Base-by-base conservation (phyloP, 176 grass and related monocot genomes). In the Ampelocalamus luodianensis region DNA sequence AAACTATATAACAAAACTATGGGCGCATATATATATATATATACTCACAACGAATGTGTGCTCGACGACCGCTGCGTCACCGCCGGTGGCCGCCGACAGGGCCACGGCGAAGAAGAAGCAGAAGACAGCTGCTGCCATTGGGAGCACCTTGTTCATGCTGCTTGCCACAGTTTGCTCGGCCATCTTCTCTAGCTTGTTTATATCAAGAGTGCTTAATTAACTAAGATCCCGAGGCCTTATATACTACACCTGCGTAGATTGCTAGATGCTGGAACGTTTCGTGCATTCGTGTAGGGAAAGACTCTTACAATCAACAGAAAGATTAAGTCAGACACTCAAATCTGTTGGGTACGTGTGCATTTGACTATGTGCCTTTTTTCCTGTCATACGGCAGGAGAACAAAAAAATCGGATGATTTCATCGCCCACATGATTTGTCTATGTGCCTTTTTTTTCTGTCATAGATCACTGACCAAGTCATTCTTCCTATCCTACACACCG, bases 11-110 rank as follows among this genome's bases (percentile, higher is more conserved):
- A 46, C 3, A 46, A 3, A 46, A 46, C 44, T 13, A 13, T 13
- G 42, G 42, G 9, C 42, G 12, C 5, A 0, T n/a, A 4, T 49
- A 32, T 29, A 3, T 34, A 34, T 34, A 34, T 13, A 17, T 37
- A n/a, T 14, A 83, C 82, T 77, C 65, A 85, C 82, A 32, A 68
- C 48, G 38, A 85, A 85, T 8, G 82, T 85, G 72, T 76, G 72
- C 61, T 85, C 72, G 9, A 85, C 82, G 61, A 85, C 34, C 0
- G 61, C 72, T 3, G 61, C 80, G 10, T 59, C 53, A 0, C 67
- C 23, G 1, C 38, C 3, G 13, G 1, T 0, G 0, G 61, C 59
- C 13, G 10, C 15, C 3, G 82, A 37, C n/a, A 78, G 14, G 10
- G n/a, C 71, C 13, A 15, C 65, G 65, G 36, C 50, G 65, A 56